Evolutionary conservation across 208 protist species (phyloP).

Genomic region (Leishmania arabica): DNA sequence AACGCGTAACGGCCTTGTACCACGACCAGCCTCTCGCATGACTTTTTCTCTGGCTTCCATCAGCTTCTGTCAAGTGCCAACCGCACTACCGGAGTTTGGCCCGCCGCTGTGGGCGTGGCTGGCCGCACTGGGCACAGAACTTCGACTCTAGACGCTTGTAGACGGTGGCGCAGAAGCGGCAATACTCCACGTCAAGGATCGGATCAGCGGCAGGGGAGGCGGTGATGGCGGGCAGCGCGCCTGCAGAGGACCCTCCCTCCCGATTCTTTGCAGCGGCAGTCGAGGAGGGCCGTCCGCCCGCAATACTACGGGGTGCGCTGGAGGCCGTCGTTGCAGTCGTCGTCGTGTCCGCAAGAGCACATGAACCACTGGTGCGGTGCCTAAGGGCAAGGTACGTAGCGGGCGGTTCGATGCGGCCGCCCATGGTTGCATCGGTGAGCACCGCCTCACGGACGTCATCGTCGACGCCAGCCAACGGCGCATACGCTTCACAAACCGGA

Average conservation of each 20-base stretch:
- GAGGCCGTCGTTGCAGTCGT: neutral
- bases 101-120: slow-evolving; percentile 24
- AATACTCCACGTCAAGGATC: slow-evolving; percentile 32
- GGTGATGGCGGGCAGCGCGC: neutral
- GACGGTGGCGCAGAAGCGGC: slow-evolving; percentile 52
- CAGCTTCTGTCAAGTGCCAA: neutral
- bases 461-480: slow-evolving; percentile 65
- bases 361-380: neutral
- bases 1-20: neutral
- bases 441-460: slow-evolving; percentile 71
- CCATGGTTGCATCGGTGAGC: slow-evolving; percentile 57
- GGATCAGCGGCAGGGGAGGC: slow-evolving; percentile 2
- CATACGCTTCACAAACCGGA: slow-evolving; percentile 68
- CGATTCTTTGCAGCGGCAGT: neutral
- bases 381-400: slow-evolving; percentile 9
- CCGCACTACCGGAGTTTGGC: slow-evolving; percentile 8
- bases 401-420: slow-evolving; percentile 42
- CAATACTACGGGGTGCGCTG: neutral
- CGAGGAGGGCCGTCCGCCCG: neutral
- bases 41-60: neutral
- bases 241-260: slow-evolving; percentile 1
- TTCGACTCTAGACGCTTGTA: slow-evolving; percentile 46
- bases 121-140: slow-evolving; percentile 67
- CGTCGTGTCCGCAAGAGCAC: neutral
- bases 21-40: neutral